Evolutionary conservation across 306 rosid genomes (phyloP), one percentile per base, ranked within the genome.

Genomic region (Vigna mungo): DNA sequence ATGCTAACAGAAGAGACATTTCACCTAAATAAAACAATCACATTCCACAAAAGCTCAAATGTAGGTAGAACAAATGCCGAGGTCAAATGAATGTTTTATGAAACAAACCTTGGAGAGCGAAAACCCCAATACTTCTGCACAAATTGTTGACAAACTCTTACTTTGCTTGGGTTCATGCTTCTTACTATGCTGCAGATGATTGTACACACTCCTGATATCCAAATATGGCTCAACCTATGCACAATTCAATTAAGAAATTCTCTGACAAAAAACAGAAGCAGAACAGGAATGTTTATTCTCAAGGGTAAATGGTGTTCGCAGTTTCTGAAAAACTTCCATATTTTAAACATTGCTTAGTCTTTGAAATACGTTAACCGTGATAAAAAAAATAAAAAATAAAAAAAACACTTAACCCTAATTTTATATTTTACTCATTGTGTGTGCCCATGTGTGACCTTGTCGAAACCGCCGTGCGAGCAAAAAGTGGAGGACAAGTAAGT

Each of bases 31-130:
- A 15, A 55, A 44, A 70, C 6, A 63, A 70, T 34, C 49, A 32
- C 55, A 54, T 34, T 64, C 30, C 48, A 54, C 48, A 75, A 68
- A n/a, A 34, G 63, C 21, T 63, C 63, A 75, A 47, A 75, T 68
- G 34, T 41, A 32, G 60, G 46, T 66, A 16, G 37, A 65, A 59
- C 54, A 70, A 70, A 82, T 76, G 49, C 52, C 34, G 39, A 65
- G 23, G 58, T 18, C 67, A 17, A 59, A 59, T 6, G 69, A 69
- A 16, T 25, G 30, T 41, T 64, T 71, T 32, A 77, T 30, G 43
- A 61, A 68, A 52, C 91, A 86, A 85, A 92, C 97, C 97, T 94
- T 94, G 16, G 95, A 90, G 76, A 94, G 93, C 52, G 95, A 68
- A 63, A 86, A 74, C 71, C 90, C 96, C 85, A 92, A 70, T 32